phyloP scores from a whole-genome alignment of 305 asterid species.

The Ajuga reptans region DNA sequence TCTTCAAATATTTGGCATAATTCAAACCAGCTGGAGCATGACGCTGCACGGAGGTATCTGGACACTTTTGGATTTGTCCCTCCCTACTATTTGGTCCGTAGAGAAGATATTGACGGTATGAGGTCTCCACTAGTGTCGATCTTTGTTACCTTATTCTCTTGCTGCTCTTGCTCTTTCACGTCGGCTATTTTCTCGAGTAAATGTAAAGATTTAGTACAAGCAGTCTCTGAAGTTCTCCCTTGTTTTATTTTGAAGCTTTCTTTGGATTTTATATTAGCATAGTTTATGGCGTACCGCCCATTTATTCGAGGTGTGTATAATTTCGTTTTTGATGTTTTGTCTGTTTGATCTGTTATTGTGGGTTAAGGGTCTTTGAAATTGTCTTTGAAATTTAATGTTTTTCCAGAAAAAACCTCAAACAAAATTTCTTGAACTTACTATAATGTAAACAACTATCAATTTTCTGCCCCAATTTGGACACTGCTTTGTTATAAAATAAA shows the following conservation, averaged over 20 bases:
- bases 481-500: no score
- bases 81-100: background rate
- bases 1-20: conserved; percentile 90
- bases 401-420: no score
- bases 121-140: conserved; percentile 9
- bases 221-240: background rate
- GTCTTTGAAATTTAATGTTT: no score
- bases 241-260: background rate
- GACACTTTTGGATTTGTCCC: background rate
- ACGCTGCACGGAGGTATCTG: background rate
- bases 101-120: conserved; percentile 3
- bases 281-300: background rate
- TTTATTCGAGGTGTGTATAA: conserved; percentile 10
- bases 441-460: no score
- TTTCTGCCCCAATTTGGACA: no score
- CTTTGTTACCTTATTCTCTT: conserved; percentile 4
- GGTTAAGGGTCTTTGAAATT: no score
- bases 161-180: background rate
- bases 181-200: conserved; percentile 13
- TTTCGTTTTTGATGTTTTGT: background rate
- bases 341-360: no score
- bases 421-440: no score
- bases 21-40: conserved; percentile 12
- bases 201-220: conserved; percentile 21
- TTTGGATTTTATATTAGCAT: conserved; percentile 2